A percentile compares a stretch with the other conserved stretches of the same genome.
Conservation (phyloP, 208 protist genomes). For the Leishmania lainsoni region DNA sequence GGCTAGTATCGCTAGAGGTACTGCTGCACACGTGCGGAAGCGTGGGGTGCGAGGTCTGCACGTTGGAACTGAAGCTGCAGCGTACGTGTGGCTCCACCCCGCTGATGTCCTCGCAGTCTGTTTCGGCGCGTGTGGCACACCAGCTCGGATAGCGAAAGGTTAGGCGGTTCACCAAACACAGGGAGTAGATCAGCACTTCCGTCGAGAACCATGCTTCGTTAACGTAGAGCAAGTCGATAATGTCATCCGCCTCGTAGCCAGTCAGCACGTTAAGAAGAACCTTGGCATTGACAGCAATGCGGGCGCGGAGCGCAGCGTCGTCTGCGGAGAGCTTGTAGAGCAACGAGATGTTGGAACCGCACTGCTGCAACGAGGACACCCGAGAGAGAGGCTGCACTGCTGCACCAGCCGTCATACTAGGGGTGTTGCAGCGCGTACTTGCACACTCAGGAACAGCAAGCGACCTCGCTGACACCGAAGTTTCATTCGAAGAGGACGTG, state of each 20-base stretch:
- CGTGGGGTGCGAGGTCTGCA: background rate
- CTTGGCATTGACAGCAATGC: slow-evolving; percentile 24
- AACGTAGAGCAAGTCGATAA: slow-evolving; percentile 39
- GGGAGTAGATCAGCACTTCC: slow-evolving; percentile 40
- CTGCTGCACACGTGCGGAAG: slow-evolving; percentile 29
- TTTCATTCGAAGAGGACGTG: slow-evolving; percentile 7
- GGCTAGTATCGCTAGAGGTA: slow-evolving; percentile 29
- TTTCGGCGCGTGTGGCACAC: slow-evolving; percentile 8
- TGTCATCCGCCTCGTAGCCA: slow-evolving; percentile 36
- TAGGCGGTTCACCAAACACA: slow-evolving; percentile 55
- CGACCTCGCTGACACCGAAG: slow-evolving; percentile 4
- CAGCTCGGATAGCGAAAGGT: slow-evolving; percentile 36
- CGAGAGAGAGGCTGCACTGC: background rate
- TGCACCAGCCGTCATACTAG: background rate
- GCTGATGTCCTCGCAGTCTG: slow-evolving; percentile 14
- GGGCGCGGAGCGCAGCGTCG: slow-evolving; percentile 13
- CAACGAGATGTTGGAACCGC: background rate
- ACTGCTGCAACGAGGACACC: background rate
- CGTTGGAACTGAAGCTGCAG: background rate
- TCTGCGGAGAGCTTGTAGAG: slow-evolving; percentile 22
- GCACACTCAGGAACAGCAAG: slow-evolving; percentile 18
- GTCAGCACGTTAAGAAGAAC: slow-evolving; percentile 23
- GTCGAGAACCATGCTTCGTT: slow-evolving; percentile 36
- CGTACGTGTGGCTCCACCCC: slow-evolving; percentile 12
- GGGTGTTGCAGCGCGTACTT: slow-evolving; percentile 21